Evolutionary conservation across 768 basidiomycete genomes (phyloP), one percentile per base, ranked within the genome.

Genomic region (Pisolithus tinctorius): DNA sequence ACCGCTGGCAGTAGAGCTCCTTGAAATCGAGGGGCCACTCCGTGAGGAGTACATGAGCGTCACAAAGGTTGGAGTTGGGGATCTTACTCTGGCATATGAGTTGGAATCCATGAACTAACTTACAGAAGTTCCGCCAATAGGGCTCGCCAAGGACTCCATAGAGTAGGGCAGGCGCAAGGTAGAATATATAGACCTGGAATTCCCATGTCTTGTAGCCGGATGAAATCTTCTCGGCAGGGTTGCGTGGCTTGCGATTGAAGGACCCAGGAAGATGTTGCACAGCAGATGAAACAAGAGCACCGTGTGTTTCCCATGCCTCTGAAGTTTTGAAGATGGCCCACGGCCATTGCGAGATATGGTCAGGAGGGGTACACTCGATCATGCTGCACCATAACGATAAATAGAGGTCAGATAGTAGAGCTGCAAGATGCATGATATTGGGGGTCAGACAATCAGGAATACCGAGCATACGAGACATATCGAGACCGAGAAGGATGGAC

Each of bases 401-500:
- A 20, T 20, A 20, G 20, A 20, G 20, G 20, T 20, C 20, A 20
- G 20, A 20, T 20, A 2, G 20, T 20, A 20, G 20, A 20, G 20
- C 20, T 20, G 20, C 20, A 20, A 20, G 20, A 20, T 20, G 20
- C 20, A 20, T 20, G 20, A 20, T 20, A 20, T 20, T 20, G 20
- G 20, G 20, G 20, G 20, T 20, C 20, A 20, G 20, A 20, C 20
- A 20, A 2, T 20, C 20, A 20, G 20, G 20, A 20, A 20, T 20
- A 0, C 57, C 54, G 10, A 74, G 58, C 0, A 41, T 57, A 4
- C 42, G 44, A 1, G 50, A 39, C 1, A 23, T 34, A 4, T 48
- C 48, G 27, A 77, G 53, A 4, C 69, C 71, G 17, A 53, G 55
- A 38, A 76, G 60, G 13, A 77, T 60, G 6, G 55, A 67, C 0